Evolutionary conservation across 768 basidiomycete species (phyloP).

Genomic region (Mycena galopus): DNA sequence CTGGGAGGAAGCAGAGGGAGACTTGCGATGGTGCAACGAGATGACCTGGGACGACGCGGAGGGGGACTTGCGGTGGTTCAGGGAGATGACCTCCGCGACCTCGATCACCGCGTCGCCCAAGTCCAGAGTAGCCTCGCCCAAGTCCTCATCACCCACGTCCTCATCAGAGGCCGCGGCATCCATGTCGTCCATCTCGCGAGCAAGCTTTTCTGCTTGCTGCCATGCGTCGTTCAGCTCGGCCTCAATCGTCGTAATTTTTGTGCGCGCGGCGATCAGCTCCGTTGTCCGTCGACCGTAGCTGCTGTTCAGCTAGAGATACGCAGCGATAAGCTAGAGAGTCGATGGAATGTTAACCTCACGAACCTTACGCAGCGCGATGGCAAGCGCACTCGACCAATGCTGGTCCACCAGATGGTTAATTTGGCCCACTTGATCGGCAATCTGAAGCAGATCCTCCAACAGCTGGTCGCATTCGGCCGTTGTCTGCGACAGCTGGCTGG

Average conservation of each 20-base stretch:
- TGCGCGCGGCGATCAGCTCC: slow-evolving; percentile 64
- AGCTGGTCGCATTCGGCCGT: slow-evolving; percentile 70
- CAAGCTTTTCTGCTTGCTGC: slow-evolving; percentile 81
- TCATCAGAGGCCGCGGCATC: slow-evolving; percentile 52
- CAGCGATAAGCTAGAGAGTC: slow-evolving; percentile 2
- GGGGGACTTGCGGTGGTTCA: slow-evolving; percentile 48
- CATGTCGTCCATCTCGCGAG: slow-evolving; percentile 76
- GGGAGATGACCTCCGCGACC: slow-evolving; percentile 59
- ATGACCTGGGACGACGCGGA: slow-evolving; percentile 27
- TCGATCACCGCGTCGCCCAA: slow-evolving; percentile 55
- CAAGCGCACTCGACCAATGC: slow-evolving; percentile 83
- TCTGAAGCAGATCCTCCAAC: slow-evolving; percentile 67
- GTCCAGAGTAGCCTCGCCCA: neutral
- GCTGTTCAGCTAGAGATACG: slow-evolving; percentile 65
- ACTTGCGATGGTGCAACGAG: slow-evolving; percentile 47
- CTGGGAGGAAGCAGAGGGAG: slow-evolving; percentile 36
- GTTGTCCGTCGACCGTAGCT: slow-evolving; percentile 75
- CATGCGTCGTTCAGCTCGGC: slow-evolving; percentile 86
- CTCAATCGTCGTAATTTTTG: slow-evolving; percentile 67
- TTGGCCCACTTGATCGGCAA: slow-evolving; percentile 75
- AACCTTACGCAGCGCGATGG: slow-evolving; percentile 81
- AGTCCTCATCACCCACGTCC: slow-evolving; percentile 32
- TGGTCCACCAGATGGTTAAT: slow-evolving; percentile 69
- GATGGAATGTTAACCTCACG: slow-evolving; percentile 17
- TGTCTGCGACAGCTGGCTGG: slow-evolving; percentile 71